A percentile compares a stretch with the other conserved stretches of the same genome.
phyloP scores from a whole-genome alignment of 164 flowering plant species.

The Taxillus chinensis region DNA sequence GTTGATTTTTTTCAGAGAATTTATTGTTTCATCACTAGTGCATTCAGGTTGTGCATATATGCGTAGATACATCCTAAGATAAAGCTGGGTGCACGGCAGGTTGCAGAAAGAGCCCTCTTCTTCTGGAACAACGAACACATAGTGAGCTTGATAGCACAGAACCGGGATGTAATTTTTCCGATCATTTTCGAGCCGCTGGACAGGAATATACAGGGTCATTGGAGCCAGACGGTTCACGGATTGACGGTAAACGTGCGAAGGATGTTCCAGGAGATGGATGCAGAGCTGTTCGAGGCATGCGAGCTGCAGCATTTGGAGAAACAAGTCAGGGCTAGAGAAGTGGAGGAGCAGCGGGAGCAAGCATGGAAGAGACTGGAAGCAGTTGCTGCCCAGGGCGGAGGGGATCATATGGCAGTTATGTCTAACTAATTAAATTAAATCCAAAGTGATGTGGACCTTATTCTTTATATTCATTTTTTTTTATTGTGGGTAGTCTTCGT shows the following conservation, averaged over 20 bases:
- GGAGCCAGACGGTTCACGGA: conserved; percentile 32
- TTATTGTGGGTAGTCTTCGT: not conserved
- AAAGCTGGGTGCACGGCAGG: conserved; percentile 16
- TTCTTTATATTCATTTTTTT: not conserved
- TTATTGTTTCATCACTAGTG: no score
- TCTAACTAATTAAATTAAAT: conserved; percentile 13
- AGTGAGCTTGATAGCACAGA: conserved; percentile 20
- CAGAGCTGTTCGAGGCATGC: conserved; percentile 57
- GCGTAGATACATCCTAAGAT: not conserved
- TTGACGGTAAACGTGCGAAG: conserved; percentile 22
- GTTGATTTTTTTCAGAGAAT: no score
- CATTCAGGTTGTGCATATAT: no score
- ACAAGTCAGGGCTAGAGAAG: conserved; percentile 33
- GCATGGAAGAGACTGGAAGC: conserved; percentile 65
- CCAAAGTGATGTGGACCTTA: not conserved
- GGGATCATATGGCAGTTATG: conserved; percentile 27
- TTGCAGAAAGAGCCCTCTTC: conserved; percentile 30
- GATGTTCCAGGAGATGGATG: conserved; percentile 27
- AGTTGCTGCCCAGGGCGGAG: conserved; percentile 37
- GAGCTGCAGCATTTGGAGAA: conserved; percentile 44
- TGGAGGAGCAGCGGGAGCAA: conserved; percentile 48
- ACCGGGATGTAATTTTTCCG: conserved; percentile 25
- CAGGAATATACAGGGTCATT: conserved; percentile 24
- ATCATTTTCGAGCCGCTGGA: conserved; percentile 29
- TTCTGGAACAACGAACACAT: conserved; percentile 39